Evolutionary conservation across 768 basidiomycete genomes (phyloP).

Genomic region (Boletus vermiculosoides): DNA sequence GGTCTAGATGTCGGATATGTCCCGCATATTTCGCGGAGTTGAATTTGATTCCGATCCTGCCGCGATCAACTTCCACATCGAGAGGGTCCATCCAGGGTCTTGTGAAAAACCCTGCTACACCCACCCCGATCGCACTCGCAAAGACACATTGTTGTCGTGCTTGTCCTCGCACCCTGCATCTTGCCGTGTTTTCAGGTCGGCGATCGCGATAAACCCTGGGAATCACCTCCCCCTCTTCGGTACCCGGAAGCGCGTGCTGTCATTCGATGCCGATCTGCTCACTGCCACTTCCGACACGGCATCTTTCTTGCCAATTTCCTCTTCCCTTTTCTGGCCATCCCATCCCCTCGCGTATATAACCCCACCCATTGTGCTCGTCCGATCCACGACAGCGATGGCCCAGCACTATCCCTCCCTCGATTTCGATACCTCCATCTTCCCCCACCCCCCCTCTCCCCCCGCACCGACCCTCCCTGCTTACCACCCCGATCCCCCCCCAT

Average conservation of each 20-base stretch:
- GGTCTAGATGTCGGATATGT: neutral
- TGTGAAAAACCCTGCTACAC: neutral
- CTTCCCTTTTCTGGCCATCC: slow-evolving; percentile 15
- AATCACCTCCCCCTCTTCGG: neutral
- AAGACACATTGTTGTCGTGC: neutral
- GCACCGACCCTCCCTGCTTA: neutral
- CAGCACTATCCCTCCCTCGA: slow-evolving; percentile 16
- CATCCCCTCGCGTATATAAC: slow-evolving; percentile 17
- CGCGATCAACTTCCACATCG: slow-evolving; percentile 25
- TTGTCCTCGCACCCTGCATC: neutral
- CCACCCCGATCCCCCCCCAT: no score
- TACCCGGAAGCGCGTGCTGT: slow-evolving; percentile 3
- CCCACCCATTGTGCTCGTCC: neutral
- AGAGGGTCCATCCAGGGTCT: neutral
- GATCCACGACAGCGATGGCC: slow-evolving; percentile 18
- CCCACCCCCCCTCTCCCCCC: neutral
- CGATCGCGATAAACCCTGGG: neutral
- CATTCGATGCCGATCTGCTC: slow-evolving; percentile 19
- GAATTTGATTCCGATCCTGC: slow-evolving; percentile 22
- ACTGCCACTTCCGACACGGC: slow-evolving; percentile 3
- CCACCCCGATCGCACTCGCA: neutral
- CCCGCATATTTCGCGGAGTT: slow-evolving; percentile 23
- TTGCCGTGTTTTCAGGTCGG: neutral
- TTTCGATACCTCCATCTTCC: slow-evolving; percentile 8
- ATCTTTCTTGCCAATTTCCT: slow-evolving; percentile 2